phyloP scores from a whole-genome alignment of 2,329 filamentous ascomycete species.

The Myrmaecium sp. region DNA sequence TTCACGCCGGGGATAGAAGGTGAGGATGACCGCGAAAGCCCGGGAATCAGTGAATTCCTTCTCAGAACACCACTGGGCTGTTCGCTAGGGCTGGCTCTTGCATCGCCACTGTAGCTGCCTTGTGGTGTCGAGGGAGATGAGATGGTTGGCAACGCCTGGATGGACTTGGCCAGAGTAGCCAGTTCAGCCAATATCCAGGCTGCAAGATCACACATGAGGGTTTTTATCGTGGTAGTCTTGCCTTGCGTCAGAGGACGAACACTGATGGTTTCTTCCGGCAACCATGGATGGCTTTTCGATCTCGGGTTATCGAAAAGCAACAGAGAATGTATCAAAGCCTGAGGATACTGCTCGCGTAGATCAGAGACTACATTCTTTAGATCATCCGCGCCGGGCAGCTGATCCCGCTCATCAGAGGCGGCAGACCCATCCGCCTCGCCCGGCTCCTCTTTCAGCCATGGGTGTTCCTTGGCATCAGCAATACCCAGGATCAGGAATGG shows the following conservation, averaged over 20 bases:
- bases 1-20: not conserved
- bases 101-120: not conserved
- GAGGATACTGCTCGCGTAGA: slow-evolving; percentile 55
- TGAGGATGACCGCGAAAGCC: not conserved
- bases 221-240: slow-evolving; percentile 50
- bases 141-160: slow-evolving; percentile 43
- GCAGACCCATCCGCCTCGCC: slow-evolving; percentile 33
- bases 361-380: slow-evolving; percentile 49
- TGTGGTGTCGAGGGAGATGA: slow-evolving; percentile 29
- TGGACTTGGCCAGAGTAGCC: slow-evolving; percentile 29
- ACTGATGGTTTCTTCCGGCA: slow-evolving; percentile 47
- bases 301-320: slow-evolving; percentile 59
- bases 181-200: slow-evolving; percentile 29
- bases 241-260: slow-evolving; percentile 53
- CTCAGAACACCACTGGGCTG: slow-evolving; percentile 6
- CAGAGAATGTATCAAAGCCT: slow-evolving; percentile 60
- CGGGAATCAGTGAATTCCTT: slow-evolving; percentile 16
- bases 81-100: not conserved
- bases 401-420: slow-evolving; percentile 5
- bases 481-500: slow-evolving; percentile 70
- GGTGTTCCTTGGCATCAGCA: slow-evolving; percentile 57
- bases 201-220: slow-evolving; percentile 28
- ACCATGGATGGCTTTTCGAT: slow-evolving; percentile 23
- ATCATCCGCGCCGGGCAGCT: slow-evolving; percentile 10
- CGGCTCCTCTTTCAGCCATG: slow-evolving; percentile 20